Conservation (phyloP, 2,329 filamentous ascomycete species). For the Aaosphaeria pasadenensis region DNA sequence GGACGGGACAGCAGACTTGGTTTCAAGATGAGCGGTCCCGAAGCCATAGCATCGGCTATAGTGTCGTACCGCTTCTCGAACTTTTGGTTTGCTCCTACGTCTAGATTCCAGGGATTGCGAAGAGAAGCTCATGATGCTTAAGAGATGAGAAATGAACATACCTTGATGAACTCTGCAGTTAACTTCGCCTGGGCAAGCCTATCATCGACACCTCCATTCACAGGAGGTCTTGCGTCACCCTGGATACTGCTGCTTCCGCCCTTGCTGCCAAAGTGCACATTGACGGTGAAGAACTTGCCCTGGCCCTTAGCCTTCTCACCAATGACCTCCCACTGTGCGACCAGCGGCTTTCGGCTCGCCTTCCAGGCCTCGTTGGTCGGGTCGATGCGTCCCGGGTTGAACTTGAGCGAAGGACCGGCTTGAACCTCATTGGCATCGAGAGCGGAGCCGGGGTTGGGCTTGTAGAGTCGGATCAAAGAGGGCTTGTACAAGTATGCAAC, state of each 20-base stretch:
- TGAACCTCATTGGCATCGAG: slow-evolving; percentile 58
- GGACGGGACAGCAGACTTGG: not conserved
- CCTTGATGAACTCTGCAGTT: slow-evolving; percentile 47
- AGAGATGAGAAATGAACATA: slow-evolving; percentile 5
- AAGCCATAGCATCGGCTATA: no score
- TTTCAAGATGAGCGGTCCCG: no score
- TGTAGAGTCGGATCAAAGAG: slow-evolving; percentile 56
- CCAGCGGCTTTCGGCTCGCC: slow-evolving; percentile 64
- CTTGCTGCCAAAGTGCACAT: slow-evolving; percentile 67
- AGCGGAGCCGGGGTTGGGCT: slow-evolving; percentile 55
- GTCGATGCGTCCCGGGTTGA: slow-evolving; percentile 68
- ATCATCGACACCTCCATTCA: slow-evolving; percentile 62
- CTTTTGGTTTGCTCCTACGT: no score
- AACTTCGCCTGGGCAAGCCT: slow-evolving; percentile 57
- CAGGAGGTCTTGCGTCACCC: slow-evolving; percentile 63
- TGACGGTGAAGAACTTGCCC: slow-evolving; percentile 63
- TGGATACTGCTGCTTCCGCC: slow-evolving; percentile 63
- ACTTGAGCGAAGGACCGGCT: slow-evolving; percentile 57
- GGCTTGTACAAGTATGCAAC: slow-evolving; percentile 68
- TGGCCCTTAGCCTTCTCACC: slow-evolving; percentile 46
- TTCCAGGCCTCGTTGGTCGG: slow-evolving; percentile 59
- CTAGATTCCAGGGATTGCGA: slow-evolving; percentile 22
- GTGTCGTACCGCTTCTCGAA: no score
- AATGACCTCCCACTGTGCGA: slow-evolving; percentile 62
- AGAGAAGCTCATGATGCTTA: slow-evolving; percentile 19